Evolutionary conservation across 305 asterid genomes (phyloP).

Genomic region (Fraxinus ornus): DNA sequence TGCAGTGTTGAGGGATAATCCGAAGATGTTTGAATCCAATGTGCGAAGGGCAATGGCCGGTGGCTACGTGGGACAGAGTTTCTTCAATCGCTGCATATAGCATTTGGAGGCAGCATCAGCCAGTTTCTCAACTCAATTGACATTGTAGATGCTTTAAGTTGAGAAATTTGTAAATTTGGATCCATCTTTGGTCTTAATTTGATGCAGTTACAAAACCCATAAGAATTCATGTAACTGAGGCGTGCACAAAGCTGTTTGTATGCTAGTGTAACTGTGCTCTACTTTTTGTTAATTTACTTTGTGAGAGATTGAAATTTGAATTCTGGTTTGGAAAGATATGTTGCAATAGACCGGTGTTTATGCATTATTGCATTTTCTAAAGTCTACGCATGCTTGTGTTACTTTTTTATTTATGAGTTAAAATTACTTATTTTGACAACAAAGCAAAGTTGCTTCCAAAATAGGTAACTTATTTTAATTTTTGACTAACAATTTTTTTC

Average conservation of each 20-base stretch:
- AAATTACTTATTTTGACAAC: background rate
- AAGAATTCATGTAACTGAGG: slow-evolving; percentile 13
- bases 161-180: slow-evolving; percentile 32
- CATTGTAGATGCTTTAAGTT: slow-evolving; percentile 6
- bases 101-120: slow-evolving; percentile 11
- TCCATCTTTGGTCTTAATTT: slow-evolving; percentile 11
- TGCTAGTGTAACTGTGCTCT: slow-evolving; percentile 5
- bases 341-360: background rate
- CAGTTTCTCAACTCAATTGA: background rate
- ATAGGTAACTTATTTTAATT: background rate
- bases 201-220: slow-evolving; percentile 3
- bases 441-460: background rate
- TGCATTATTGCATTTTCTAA: background rate
- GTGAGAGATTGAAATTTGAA: slow-evolving; percentile 13
- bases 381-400: background rate
- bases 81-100: slow-evolving; percentile 39
- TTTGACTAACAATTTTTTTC: background rate
- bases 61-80: slow-evolving; percentile 45
- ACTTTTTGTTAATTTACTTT: background rate
- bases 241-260: slow-evolving; percentile 29
- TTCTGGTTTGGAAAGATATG: slow-evolving; percentile 11
- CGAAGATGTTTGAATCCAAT: slow-evolving; percentile 47
- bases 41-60: slow-evolving; percentile 56
- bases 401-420: background rate
- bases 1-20: slow-evolving; percentile 57